Evolutionary conservation across 2,329 filamentous ascomycete species (phyloP), one percentile per base, ranked within the genome.

Genomic region (Aureobasidium namibiae): DNA sequence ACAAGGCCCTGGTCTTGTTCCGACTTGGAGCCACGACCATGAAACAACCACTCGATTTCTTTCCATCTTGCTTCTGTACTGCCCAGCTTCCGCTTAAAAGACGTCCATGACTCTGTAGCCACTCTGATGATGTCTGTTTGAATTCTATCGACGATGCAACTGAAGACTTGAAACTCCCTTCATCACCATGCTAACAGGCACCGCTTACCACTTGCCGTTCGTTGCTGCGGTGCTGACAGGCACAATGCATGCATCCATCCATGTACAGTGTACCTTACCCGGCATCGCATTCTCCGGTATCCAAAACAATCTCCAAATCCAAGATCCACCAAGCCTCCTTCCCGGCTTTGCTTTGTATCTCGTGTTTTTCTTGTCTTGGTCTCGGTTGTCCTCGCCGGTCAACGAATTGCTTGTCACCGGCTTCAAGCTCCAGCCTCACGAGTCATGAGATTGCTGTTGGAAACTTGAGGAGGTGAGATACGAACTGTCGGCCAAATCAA

Each of bases 201-300:
- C 50, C 50, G 38, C 24, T 38, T 38, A 42, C 50, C 36, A 23
- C 16, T 38, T 38, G 48, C 31, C 31, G 46, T 52, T 52, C n/a
- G n/a, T n/a, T n/a, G 50, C 50, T 54, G 24, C 49, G 11, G 36
- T 41, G 50, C 50, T 54, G 50, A 53, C 49, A 53, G 34, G 49
- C 24, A 53, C n/a, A n/a, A n/a, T n/a, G n/a, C n/a, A n/a, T n/a
- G n/a, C n/a, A n/a, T n/a, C n/a, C 50, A 36, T 54, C 36, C 50
- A 24, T 52, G 49, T 36, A 39, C 23, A 45, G 14, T 45, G 41
- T 44, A 45, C 42, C 11, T 8, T 21, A 45, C 42, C 23, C 34
- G 36, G 21, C 34, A 24, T 41, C 49, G 49, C 49, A 39, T 11
- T 39, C 29, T 14, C 31, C 49, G 49, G 34, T 34, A 52, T 18